Percentiles rank a stretch among this genome's conserved stretches.
Evolutionary conservation across 495 filamentous ascomycete species (phyloP).

Genomic region (Sabuloglossum arenarium): DNA sequence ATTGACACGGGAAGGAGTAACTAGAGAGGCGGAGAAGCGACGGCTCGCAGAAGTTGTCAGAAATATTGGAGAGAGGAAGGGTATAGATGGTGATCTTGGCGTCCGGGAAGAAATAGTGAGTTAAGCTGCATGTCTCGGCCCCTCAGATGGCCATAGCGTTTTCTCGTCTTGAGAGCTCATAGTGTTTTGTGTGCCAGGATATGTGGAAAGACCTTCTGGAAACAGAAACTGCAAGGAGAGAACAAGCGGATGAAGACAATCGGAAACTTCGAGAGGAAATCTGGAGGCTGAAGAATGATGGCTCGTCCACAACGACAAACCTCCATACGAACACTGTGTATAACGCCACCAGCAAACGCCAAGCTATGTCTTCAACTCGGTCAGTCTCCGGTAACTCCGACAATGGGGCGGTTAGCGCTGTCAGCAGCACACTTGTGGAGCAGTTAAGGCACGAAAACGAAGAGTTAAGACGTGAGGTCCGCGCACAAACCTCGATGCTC

Average conservation of each 20-base stretch:
- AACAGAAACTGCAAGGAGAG: constrained; percentile 70
- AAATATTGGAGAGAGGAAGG: constrained; percentile 40
- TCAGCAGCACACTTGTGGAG: constrained; percentile 50
- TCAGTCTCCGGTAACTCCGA: constrained; percentile 41
- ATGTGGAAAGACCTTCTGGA: constrained; percentile 95
- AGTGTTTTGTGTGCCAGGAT: constrained; percentile 22
- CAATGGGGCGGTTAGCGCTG: constrained; percentile 31
- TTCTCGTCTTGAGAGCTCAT: constrained; percentile 1
- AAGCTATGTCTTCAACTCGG: constrained; percentile 27
- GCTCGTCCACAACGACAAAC: constrained; percentile 15
- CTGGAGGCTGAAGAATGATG: constrained; percentile 47
- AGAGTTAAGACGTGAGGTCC: constrained; percentile 74
- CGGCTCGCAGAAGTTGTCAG: constrained; percentile 61
- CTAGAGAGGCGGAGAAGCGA: constrained; percentile 61
- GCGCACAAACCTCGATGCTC: constrained; percentile 93
- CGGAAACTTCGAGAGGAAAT: constrained; percentile 69
- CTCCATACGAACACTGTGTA: constrained; percentile 39
- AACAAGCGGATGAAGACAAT: constrained; percentile 80
- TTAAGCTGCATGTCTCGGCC: neutral
- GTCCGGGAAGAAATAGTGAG: constrained; percentile 61
- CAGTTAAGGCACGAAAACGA: constrained; percentile 82
- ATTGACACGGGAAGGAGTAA: constrained; percentile 50
- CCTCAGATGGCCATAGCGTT: neutral
- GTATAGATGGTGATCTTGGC: constrained; percentile 43
- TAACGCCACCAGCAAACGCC: constrained; percentile 29